Percentiles rank a stretch among this genome's conserved stretches.
phyloP scores from a whole-genome alignment of 2,329 filamentous ascomycete species.

The Mycosphaerella sp. region DNA sequence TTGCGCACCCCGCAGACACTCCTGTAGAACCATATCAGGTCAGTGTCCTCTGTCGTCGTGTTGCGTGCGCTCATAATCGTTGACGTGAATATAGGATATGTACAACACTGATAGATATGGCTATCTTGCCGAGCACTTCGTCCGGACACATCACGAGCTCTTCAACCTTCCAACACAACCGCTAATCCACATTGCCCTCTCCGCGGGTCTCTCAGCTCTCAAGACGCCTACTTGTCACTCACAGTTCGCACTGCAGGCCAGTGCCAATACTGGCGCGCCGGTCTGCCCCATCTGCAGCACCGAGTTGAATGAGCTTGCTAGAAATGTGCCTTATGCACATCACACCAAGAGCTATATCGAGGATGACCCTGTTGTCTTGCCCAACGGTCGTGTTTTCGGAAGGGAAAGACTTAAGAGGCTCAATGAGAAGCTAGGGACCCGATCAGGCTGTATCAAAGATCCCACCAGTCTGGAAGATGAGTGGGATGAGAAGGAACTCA shows the following conservation, averaged over 20 bases:
- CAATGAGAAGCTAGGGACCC: slow-evolving; percentile 70
- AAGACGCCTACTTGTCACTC: slow-evolving; percentile 94
- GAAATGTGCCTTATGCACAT: slow-evolving; percentile 85
- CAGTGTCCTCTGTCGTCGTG: slow-evolving; percentile 15
- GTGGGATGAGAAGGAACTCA: slow-evolving; percentile 56
- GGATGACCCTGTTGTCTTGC: slow-evolving; percentile 75
- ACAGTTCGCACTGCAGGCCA: slow-evolving; percentile 50
- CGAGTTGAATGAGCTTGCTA: slow-evolving; percentile 86
- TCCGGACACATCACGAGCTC: slow-evolving; percentile 77
- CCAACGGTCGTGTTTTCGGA: slow-evolving; percentile 82
- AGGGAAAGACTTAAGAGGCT: slow-evolving; percentile 66
- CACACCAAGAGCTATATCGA: slow-evolving; percentile 93
- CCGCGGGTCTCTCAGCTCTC: slow-evolving; percentile 83
- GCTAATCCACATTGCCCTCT: slow-evolving; percentile 83
- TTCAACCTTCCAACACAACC: slow-evolving; percentile 76
- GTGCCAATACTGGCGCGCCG: slow-evolving; percentile 59
- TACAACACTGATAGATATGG: slow-evolving; percentile 70
- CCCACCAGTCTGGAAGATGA: slow-evolving; percentile 59
- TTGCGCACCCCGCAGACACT: slow-evolving; percentile 65
- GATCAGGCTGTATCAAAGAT: slow-evolving; percentile 64
- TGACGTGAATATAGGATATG: slow-evolving; percentile 51
- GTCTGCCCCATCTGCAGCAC: slow-evolving; percentile 95
- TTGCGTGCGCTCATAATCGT: neutral
- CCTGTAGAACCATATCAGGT: slow-evolving; percentile 56
- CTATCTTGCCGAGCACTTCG: slow-evolving; percentile 71